Base-by-base conservation (phyloP, 768 basidiomycete genomes). In the Leccinum obscurum region DNA sequence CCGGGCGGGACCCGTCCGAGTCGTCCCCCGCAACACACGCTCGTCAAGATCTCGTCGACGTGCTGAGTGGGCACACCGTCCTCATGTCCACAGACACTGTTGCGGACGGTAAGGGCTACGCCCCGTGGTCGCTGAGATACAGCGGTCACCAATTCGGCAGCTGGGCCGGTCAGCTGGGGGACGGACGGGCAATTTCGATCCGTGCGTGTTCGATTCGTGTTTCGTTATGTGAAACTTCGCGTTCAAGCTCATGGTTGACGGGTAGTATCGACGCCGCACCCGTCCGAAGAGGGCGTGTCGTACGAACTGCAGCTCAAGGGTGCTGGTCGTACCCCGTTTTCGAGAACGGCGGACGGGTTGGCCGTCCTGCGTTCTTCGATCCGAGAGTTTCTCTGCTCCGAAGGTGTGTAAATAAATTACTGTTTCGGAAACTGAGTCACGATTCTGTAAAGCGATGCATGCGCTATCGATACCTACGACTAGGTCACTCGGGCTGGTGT, bases 261-360 rank as follows among this genome's bases (percentile, higher is more conserved):
- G 7, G 13, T 61, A 93, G 92, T 92, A 58, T 86, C 87, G n/a
- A 93, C 92, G 0, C 85, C 89, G 0, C 87, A 91, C 60, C 87
- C 87, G 0, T 70, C 76, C 7, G 78, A 85, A 50, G 80, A 83
- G 2, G 77, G 83, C 17, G 67, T 79, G 5, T 76, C 77, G 0
- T 90, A 88, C 67, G 97, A 99, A 68, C 80, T 99, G 9, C 97
- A 98, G 73, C 83, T 99, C 64, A 99, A 98, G 72, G 97, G 97
- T 1, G 85, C 89, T 0, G 97, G 97, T 0, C 81, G 97, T 11
- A 98, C 96, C 1, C 95, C 97, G 0, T 98, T 95, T 76, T 92
- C 93, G 0, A 83, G 97, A 26, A 83, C 81, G 55, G 96, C 97
- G 3, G 97, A 98, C 72, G 97, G 97, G 0, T 81, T 99, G 17